Evolutionary conservation across 2,329 filamentous ascomycete genomes (phyloP).

Genomic region (Aspergillus sp.): DNA sequence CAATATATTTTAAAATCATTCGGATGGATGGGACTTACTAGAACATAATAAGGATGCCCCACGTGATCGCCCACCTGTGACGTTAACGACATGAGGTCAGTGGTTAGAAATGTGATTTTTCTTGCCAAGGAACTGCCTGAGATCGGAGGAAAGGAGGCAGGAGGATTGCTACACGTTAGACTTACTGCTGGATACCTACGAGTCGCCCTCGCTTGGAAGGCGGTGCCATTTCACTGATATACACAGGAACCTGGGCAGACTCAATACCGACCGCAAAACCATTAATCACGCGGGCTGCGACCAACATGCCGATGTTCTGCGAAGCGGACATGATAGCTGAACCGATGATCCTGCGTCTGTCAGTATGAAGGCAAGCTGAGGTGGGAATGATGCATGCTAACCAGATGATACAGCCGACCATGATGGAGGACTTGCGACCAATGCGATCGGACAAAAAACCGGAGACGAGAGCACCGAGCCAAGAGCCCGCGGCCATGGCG

Average conservation of each 20-base stretch:
- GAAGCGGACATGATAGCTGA: conserved; percentile 59
- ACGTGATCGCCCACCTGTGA: conserved; percentile 66
- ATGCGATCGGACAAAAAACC: conserved; percentile 55
- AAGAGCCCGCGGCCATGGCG: conserved; percentile 71
- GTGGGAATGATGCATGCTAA: conserved; percentile 44
- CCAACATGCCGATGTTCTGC: conserved; percentile 67
- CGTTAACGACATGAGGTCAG: neutral
- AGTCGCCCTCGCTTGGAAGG: conserved; percentile 59
- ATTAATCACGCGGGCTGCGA: conserved; percentile 67
- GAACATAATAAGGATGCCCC: conserved; percentile 70
- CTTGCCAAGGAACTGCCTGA: neutral
- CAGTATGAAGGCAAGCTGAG: conserved; percentile 36
- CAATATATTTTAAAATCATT: neutral
- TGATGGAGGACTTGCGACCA: conserved; percentile 53
- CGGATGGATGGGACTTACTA: conserved; percentile 38
- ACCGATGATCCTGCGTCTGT: conserved; percentile 47
- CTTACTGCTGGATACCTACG: conserved; percentile 66
- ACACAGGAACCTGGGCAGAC: conserved; percentile 69
- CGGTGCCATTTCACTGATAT: conserved; percentile 66
- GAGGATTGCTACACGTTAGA: neutral
- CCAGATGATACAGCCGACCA: conserved; percentile 52
- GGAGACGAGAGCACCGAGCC: conserved; percentile 60
- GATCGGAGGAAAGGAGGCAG: neutral
- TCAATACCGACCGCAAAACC: conserved; percentile 72
- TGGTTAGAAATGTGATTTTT: neutral